These are phyloP conservation scores for Calycina marina DNA, from an alignment of 2,329 filamentous ascomycete genomes.

Conservation along the genomic window DNA sequence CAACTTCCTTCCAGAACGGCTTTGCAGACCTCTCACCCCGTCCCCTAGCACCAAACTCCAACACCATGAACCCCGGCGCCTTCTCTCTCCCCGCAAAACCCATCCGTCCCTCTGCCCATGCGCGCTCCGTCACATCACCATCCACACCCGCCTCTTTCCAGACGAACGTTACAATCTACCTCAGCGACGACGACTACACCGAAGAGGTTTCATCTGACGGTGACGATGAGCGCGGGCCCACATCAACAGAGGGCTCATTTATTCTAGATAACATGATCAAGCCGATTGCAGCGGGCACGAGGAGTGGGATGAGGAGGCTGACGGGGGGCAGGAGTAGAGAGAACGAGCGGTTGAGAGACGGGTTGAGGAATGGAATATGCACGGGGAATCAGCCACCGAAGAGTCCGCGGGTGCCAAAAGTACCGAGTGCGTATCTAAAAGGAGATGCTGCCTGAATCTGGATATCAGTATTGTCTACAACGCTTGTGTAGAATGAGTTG, in stretches of 20 bases:
- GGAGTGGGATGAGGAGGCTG: conserved; percentile 44
- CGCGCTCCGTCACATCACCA: conserved; percentile 75
- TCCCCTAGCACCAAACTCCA: conserved; percentile 42
- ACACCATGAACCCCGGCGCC: conserved; percentile 48
- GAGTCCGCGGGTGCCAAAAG: conserved; percentile 21
- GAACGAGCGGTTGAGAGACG: conserved; percentile 20
- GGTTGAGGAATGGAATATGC: conserved; percentile 17
- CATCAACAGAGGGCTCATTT: conserved; percentile 28
- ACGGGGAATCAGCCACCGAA: conserved; percentile 18
- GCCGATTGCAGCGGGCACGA: conserved; percentile 39
- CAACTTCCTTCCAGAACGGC: conserved; percentile 71
- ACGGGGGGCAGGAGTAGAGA: conserved; percentile 36
- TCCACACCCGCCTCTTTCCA: conserved; percentile 41
- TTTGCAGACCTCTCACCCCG: conserved; percentile 54
- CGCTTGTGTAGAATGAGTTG: too few relatives aligned
- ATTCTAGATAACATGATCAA: conserved; percentile 47
- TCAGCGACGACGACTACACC: conserved; percentile 62
- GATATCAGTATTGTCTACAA: too few relatives aligned
- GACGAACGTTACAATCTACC: conserved; percentile 41
- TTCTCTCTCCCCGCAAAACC: conserved; percentile 31
- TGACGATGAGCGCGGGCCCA: conserved; percentile 35
- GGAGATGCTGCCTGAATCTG: too few relatives aligned
- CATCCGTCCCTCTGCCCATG: conserved; percentile 56
- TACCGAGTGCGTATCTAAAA: conserved; percentile 20
- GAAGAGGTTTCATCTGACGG: conserved; percentile 71